Percentiles rank a stretch among this genome's conserved stretches.
Evolutionary conservation across 2,329 filamentous ascomycete genomes (phyloP).

Genomic region (Helotiales sp.): DNA sequence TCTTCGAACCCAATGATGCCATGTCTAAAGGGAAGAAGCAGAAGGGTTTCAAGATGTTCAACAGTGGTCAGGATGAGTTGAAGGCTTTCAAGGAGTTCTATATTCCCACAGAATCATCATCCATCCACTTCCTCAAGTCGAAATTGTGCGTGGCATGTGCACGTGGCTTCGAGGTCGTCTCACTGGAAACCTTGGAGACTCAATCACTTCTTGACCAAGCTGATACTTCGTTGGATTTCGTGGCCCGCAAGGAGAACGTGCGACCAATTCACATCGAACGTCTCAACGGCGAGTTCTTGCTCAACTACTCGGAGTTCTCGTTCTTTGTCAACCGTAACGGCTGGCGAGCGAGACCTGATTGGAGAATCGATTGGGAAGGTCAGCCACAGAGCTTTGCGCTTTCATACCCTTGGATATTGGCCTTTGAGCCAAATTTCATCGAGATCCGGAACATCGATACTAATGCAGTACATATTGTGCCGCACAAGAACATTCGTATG

Average conservation of each 20-base stretch:
- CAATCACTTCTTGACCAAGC: slow-evolving; percentile 96
- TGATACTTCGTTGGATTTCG: slow-evolving; percentile 96
- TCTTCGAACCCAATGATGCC: slow-evolving; percentile 97
- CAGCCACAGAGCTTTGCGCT: slow-evolving; percentile 90
- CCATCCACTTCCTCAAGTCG: slow-evolving; percentile 95
- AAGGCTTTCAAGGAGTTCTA: slow-evolving; percentile 99
- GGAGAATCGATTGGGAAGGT: slow-evolving; percentile 98
- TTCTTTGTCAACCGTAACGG: slow-evolving; percentile 99
- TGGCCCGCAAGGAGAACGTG: slow-evolving; percentile 89
- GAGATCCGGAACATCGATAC: slow-evolving; percentile 96
- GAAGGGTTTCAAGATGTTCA: slow-evolving; percentile 96
- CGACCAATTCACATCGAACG: slow-evolving; percentile 97
- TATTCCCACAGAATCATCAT: slow-evolving; percentile 97
- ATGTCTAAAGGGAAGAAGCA: slow-evolving; percentile 95
- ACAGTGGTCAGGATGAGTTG: slow-evolving; percentile 88
- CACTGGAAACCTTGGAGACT: slow-evolving; percentile 94
- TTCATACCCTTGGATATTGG: slow-evolving; percentile 95
- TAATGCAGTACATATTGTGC: slow-evolving; percentile 92
- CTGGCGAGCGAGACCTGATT: slow-evolving; percentile 94
- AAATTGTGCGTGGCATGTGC: slow-evolving; percentile 97
- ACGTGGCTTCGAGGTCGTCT: slow-evolving; percentile 95
- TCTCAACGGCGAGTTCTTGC: slow-evolving; percentile 92
- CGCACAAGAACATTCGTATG: slow-evolving; percentile 96
- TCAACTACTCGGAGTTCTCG: slow-evolving; percentile 98
- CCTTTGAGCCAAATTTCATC: slow-evolving; percentile 97